Conservation (phyloP, 2,329 filamentous ascomycete genomes). For the Colletotrichum camelliae region DNA sequence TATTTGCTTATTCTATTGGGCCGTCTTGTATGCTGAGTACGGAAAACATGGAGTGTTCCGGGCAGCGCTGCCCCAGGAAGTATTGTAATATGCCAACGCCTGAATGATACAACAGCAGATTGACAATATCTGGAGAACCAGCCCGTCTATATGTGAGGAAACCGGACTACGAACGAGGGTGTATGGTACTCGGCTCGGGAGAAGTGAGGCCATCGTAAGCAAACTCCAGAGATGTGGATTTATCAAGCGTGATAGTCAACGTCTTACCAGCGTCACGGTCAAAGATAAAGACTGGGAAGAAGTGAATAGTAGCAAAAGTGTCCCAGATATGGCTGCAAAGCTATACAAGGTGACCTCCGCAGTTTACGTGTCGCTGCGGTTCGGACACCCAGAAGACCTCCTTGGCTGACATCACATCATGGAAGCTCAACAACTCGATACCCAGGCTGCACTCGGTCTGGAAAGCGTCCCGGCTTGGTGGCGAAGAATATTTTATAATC, state of each 20-base stretch:
- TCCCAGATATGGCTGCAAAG: not conserved
- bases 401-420: not conserved
- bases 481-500: no score
- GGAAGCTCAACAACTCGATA: not conserved
- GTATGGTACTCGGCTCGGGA: accelerated
- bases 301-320: not conserved
- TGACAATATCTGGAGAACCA: not conserved
- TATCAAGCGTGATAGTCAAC: not conserved
- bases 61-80: accelerated
- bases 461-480: not conserved
- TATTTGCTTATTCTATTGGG: no score
- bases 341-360: not conserved
- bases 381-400: not conserved
- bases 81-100: not conserved
- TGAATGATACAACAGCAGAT: not conserved
- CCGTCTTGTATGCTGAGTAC: no score
- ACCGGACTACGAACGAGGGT: not conserved
- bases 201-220: not conserved
- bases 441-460: not conserved
- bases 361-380: not conserved
- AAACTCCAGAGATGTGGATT: accelerated
- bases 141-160: not conserved
- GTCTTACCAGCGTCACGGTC: accelerated
- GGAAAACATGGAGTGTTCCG: not conserved
- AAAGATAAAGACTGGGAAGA: not conserved